These are phyloP conservation scores for Serendipita sp. DNA, from an alignment of 1,284 basidiomycete species.

Conservation along the genomic window DNA sequence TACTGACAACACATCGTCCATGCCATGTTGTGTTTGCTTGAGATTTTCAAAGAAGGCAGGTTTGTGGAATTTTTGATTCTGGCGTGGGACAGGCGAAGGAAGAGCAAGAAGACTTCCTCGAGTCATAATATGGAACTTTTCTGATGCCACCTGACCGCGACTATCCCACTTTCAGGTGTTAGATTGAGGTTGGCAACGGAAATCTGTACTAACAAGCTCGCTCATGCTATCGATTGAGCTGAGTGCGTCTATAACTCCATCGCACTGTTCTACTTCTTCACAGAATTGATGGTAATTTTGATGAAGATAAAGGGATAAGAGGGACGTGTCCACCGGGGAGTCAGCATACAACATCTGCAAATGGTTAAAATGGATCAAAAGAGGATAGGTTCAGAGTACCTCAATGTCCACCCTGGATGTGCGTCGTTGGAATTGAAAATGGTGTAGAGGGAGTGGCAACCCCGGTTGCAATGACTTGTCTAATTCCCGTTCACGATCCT, in stretches of 20 bases:
- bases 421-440: constrained; percentile 47
- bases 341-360: constrained; percentile 61
- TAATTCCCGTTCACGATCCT: constrained; percentile 38
- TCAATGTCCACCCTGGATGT: constrained; percentile 70
- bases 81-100: constrained; percentile 70
- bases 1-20: constrained; percentile 41
- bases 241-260: constrained; percentile 58
- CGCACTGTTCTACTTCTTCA: constrained; percentile 61
- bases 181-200: not conserved
- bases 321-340: constrained; percentile 78
- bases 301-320: constrained; percentile 83
- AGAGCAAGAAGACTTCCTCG: constrained; percentile 69
- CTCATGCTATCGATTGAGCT: constrained; percentile 71
- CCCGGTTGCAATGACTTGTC: constrained; percentile 34
- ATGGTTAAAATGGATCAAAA: not conserved
- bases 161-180: constrained; percentile 40
- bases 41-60: constrained; percentile 55
- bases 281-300: constrained; percentile 87
- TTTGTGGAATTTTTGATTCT: constrained; percentile 65
- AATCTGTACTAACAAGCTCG: constrained; percentile 42
- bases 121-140: constrained; percentile 70
- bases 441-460: constrained; percentile 37
- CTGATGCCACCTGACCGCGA: constrained; percentile 50
- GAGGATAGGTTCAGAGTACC: constrained; percentile 31
- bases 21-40: constrained; percentile 38